Evolutionary conservation across 768 basidiomycete genomes (phyloP).

Genomic region (button mushroom (Agaricus bisporus)): DNA sequence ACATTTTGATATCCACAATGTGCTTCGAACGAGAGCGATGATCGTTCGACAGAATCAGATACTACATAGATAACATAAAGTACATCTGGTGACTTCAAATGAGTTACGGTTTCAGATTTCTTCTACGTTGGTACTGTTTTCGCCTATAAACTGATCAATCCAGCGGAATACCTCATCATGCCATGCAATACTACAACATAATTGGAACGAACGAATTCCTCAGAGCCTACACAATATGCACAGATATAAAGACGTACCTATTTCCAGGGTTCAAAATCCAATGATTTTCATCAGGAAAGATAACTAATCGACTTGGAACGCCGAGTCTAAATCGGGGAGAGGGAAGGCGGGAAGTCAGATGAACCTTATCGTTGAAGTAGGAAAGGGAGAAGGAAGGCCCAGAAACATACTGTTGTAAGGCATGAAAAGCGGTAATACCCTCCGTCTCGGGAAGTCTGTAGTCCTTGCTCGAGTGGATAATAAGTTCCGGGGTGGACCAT

Average conservation of each 20-base stretch:
- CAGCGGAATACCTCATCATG: constrained; percentile 91
- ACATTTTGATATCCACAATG: too few relatives aligned
- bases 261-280: constrained; percentile 84
- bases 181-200: constrained; percentile 71
- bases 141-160: constrained; percentile 67
- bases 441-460: constrained; percentile 84
- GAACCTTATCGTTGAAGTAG: neutral
- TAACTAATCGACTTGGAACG: constrained; percentile 69
- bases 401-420: constrained; percentile 66
- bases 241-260: constrained; percentile 33
- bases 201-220: too few relatives aligned
- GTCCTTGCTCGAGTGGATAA: constrained; percentile 86
- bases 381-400: neutral
- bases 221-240: too few relatives aligned
- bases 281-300: constrained; percentile 91
- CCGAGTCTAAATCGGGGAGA: constrained; percentile 39
- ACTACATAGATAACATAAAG: too few relatives aligned
- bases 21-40: neutral
- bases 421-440: constrained; percentile 80
- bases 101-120: too few relatives aligned
- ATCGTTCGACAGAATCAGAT: neutral
- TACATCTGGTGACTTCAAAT: too few relatives aligned
- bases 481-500: constrained; percentile 81
- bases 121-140: constrained; percentile 4
- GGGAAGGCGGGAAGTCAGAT: neutral